phyloP scores from a whole-genome alignment of 345 rosid species.

The Arabis hirsuta region DNA sequence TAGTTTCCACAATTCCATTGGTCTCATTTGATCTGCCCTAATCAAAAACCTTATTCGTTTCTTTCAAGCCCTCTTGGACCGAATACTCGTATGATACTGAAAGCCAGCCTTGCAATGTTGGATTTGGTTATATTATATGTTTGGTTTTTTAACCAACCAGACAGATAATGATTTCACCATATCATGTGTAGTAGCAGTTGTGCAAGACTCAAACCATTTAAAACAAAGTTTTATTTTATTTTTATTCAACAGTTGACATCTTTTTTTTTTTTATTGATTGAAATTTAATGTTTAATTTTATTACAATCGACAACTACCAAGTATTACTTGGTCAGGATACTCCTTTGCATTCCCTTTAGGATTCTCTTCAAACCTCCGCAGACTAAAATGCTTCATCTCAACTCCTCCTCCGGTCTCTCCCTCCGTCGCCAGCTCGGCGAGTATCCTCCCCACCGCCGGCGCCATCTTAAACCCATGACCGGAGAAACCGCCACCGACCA shows the following conservation, averaged over 20 bases:
- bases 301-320: background rate
- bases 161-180: background rate
- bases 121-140: too few species aligned
- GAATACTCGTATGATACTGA: too few species aligned
- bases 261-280: background rate
- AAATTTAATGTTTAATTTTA: conserved; percentile 6
- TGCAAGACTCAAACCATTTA: background rate
- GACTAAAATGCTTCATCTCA: conserved; percentile 59
- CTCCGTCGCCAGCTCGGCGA: conserved; percentile 60
- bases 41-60: too few species aligned
- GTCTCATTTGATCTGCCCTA: too few species aligned
- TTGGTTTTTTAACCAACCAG: background rate
- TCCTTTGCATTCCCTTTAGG: conserved; percentile 68
- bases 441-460: conserved; percentile 68
- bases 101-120: too few species aligned
- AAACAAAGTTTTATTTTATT: background rate
- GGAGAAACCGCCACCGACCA: conserved; percentile 75
- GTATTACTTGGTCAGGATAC: conserved; percentile 55
- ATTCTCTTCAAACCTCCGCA: conserved; percentile 60
- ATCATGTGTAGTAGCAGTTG: background rate
- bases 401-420: conserved; percentile 59
- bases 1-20: too few species aligned
- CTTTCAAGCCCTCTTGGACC: too few species aligned
- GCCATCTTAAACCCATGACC: conserved; percentile 98
- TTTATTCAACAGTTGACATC: conserved; percentile 17